Evolutionary conservation across 495 filamentous ascomycete genomes (phyloP).

Genomic region (Talaromyces nanjingensis): DNA sequence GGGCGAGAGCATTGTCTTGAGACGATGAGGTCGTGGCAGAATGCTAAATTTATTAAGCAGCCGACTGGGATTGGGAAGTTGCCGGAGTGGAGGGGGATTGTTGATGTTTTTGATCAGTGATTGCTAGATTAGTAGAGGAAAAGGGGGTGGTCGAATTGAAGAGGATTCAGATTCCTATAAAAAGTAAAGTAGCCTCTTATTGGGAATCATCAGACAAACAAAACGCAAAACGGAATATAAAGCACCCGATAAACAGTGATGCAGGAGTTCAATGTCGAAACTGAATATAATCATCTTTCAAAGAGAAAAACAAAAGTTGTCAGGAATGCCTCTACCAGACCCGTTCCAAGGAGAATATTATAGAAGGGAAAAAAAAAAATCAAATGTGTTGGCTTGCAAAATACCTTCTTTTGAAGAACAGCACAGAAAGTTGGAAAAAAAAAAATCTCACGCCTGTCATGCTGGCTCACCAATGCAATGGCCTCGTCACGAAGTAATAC

Average conservation of each 20-base stretch:
- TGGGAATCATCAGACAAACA: background rate
- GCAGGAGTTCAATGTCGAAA: background rate
- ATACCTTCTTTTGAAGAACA: background rate
- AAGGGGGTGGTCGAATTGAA: background rate
- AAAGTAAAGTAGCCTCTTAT: constrained; percentile 1
- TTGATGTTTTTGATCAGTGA: background rate
- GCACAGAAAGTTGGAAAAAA: constrained; percentile 13
- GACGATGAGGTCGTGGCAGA: background rate
- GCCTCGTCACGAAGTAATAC: constrained; percentile 2
- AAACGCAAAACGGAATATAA: background rate
- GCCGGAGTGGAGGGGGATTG: background rate
- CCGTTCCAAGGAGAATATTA: background rate
- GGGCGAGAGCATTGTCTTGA: background rate
- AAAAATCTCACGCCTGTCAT: constrained; percentile 14
- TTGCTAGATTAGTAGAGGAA: background rate
- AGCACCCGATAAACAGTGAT: background rate
- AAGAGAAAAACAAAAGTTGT: background rate
- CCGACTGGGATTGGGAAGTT: background rate
- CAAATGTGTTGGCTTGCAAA: background rate
- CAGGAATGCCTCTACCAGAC: background rate
- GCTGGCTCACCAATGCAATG: constrained; percentile 10
- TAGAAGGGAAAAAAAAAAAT: background rate
- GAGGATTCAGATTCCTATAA: background rate
- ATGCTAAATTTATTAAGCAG: background rate
- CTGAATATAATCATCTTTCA: background rate